Evolutionary conservation across 2,329 filamentous ascomycete genomes (phyloP).

Genomic region (Cercospora zeae-maydis): DNA sequence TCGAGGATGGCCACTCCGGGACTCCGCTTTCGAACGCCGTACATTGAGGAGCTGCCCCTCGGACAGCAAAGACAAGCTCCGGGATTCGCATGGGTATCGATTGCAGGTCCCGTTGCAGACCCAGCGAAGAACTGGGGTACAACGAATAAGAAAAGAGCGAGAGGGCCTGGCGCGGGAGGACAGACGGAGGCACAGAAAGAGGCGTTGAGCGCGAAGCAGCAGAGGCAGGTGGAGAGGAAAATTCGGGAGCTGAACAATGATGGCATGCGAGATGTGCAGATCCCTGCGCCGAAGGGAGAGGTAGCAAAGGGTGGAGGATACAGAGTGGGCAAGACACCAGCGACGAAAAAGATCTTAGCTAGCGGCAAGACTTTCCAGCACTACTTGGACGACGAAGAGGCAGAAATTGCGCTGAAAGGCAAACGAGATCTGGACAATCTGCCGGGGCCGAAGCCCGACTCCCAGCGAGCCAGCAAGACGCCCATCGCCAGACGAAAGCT

Average conservation of each 20-base stretch:
- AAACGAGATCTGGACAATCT: conserved; percentile 28
- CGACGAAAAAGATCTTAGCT: conserved; percentile 71
- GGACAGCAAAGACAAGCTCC: conserved; percentile 66
- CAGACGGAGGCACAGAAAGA: conserved; percentile 42
- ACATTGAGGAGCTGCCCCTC: conserved; percentile 75
- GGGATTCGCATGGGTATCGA: conserved; percentile 89
- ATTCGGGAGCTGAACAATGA: conserved; percentile 80
- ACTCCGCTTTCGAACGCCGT: conserved; percentile 52
- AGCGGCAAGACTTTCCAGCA: conserved; percentile 82
- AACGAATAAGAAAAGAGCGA: conserved; percentile 63
- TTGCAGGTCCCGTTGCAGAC: conserved; percentile 59
- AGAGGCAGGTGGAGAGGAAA: conserved; percentile 75
- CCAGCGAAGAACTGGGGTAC: conserved; percentile 47
- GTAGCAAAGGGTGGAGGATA: conserved; percentile 41
- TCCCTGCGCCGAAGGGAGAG: conserved; percentile 59
- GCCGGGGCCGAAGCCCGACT: conserved; percentile 10
- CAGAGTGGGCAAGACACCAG: conserved; percentile 59
- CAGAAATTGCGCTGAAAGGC: conserved; percentile 46
- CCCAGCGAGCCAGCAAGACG: conserved; percentile 36
- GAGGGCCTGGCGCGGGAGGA: conserved; percentile 45
- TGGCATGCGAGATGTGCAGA: conserved; percentile 53
- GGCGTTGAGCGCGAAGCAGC: conserved; percentile 76
- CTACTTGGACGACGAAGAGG: conserved; percentile 75
- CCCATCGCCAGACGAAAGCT: conserved; percentile 35
- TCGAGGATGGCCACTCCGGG: conserved; percentile 18